Conservation (phyloP, 202 grass and related monocot species). For the Bolboschoenoplectus hybrid region DNA sequence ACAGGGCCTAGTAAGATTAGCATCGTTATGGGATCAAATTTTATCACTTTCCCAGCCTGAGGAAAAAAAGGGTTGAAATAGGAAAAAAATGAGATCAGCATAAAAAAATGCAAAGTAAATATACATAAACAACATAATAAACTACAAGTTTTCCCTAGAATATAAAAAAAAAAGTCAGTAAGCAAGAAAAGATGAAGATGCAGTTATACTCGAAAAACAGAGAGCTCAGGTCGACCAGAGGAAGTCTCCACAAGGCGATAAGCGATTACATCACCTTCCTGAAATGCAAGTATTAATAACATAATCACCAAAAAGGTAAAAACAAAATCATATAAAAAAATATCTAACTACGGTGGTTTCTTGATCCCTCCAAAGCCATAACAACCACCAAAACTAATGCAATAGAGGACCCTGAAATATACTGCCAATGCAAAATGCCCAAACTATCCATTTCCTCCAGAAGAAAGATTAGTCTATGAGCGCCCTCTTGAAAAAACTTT, state of each 20-base stretch:
- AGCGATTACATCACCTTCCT: conserved; percentile 37
- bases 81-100: neutral
- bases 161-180: neutral
- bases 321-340: conserved; percentile 3
- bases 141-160: neutral
- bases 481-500: neutral
- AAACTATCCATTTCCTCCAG: conserved; percentile 14
- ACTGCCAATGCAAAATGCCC: neutral
- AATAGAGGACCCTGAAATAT: neutral
- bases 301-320: conserved; percentile 21
- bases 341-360: neutral
- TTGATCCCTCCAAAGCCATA: neutral
- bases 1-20: conserved; percentile 32
- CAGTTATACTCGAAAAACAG: conserved; percentile 29
- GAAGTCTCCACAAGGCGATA: conserved; percentile 35
- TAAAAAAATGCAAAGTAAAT: neutral
- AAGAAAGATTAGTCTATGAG: neutral
- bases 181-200: neutral
- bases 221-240: conserved; percentile 29
- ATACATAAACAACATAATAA: neutral
- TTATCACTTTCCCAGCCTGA: conserved; percentile 37
- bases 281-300: conserved; percentile 18
- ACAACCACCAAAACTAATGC: neutral
- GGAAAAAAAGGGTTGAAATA: neutral
- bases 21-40: conserved; percentile 38